Percentiles rank a stretch among this genome's conserved stretches.
phyloP scores from a whole-genome alignment of 2,329 filamentous ascomycete genomes.

The Ophiostoma perfectum region DNA sequence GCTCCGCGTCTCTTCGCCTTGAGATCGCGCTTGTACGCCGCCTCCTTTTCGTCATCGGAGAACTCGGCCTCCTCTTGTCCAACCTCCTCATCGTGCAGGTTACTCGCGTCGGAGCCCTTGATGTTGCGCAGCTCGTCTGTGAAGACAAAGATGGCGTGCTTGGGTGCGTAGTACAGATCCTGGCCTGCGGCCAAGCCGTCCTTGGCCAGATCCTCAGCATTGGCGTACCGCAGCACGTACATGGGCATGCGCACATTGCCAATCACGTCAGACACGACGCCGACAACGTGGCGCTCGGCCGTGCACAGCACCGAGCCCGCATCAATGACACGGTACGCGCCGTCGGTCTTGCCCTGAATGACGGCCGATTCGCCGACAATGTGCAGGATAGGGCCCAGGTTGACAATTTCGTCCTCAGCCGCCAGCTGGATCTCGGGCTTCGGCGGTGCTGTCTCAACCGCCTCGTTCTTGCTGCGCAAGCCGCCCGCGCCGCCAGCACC shows the following conservation, averaged over 20 bases:
- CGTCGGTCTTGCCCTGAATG: slow-evolving; percentile 70
- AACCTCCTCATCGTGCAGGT: slow-evolving; percentile 89
- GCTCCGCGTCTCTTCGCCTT: slow-evolving; percentile 59
- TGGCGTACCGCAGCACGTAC: slow-evolving; percentile 75
- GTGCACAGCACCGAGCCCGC: slow-evolving; percentile 77
- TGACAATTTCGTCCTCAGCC: slow-evolving; percentile 67
- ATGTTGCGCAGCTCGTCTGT: slow-evolving; percentile 71
- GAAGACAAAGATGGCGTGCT: slow-evolving; percentile 78
- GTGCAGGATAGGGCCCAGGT: slow-evolving; percentile 68
- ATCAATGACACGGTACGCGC: slow-evolving; percentile 81
- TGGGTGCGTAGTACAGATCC: slow-evolving; percentile 71
- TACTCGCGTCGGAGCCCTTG: slow-evolving; percentile 91
- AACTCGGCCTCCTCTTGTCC: slow-evolving; percentile 85
- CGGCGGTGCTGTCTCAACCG: slow-evolving; percentile 56
- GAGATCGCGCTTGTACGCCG: slow-evolving; percentile 65
- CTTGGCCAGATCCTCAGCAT: slow-evolving; percentile 53
- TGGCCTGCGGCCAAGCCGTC: slow-evolving; percentile 63
- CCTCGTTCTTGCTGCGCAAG: slow-evolving; percentile 78
- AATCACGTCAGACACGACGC: slow-evolving; percentile 76
- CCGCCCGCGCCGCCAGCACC: slow-evolving; percentile 38
- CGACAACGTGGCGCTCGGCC: slow-evolving; percentile 68
- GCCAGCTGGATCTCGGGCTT: slow-evolving; percentile 77
- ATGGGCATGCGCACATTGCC: slow-evolving; percentile 80
- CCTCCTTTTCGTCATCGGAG: slow-evolving; percentile 92
- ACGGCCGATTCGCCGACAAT: slow-evolving; percentile 74